Base-by-base conservation (phyloP, 202 grass and related monocot species). In the Saccharum hybrid region DNA sequence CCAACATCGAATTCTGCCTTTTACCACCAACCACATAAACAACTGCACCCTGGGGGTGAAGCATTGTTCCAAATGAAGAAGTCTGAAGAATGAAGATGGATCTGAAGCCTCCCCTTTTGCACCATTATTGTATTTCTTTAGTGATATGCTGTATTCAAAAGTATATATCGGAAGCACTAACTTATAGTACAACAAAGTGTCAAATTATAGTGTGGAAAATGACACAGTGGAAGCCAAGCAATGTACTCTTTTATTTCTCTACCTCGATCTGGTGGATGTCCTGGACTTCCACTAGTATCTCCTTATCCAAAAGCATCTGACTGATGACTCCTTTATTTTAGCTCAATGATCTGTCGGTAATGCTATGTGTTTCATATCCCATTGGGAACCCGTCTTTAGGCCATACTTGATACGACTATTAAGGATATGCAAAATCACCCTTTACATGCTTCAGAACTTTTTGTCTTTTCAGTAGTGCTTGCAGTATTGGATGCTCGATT, bases 221-320 rank as follows among this genome's bases (percentile, higher is more conserved):
- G 69, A 7, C 13, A 5, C 1, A 30, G 70, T 49, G 22, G 11
- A 48, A 72, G 43, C 6, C 41, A 18, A 30, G 8, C n/a, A 16
- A 40, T 38, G 31, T 11, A 40, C 23, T 40, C 34, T 60, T 40
- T 59, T 15, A 22, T 19, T 10, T 6, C 51, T 40, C 36, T 26
- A 41, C 74, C 15, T 40, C 33, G 1, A 3, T 2, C 37, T 19
- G 38, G 7, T 77, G 57, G 59, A 65, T 65, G 60, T 3, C 23
- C 75, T 78, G 33, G 72, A 83, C 34, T 54, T 83, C 71, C 81
- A 83, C 81, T 75, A 83, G 1, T 28, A 8, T 52, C 52, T 75
- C 52, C 33, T 56, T 13, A 66, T 75, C 61, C 34, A 40, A 75
- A 75, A 67, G 71, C 42, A 40, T 40, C 61, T 54, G 31, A 11